Base-by-base conservation (phyloP, 2,329 filamentous ascomycete genomes). In the Venturia effusa region DNA sequence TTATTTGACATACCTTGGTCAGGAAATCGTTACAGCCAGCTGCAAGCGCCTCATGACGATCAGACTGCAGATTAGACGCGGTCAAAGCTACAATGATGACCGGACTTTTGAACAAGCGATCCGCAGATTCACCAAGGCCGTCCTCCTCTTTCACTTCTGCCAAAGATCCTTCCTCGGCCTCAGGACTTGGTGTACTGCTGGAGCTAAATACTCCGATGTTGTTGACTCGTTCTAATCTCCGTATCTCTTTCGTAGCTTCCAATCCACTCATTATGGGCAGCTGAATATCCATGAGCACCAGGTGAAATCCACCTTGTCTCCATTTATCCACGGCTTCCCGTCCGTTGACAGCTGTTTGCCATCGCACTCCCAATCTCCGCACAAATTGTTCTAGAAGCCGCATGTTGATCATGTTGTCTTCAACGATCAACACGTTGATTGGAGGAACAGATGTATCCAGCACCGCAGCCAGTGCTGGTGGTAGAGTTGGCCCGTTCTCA, bases 271-370 rank as follows among this genome's bases (percentile, higher is more conserved):
- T 97, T 70, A 97, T 88, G 4, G 94, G 94, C 64, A 99, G 81
- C 73, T 97, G 94, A 68, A 99, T 97, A 74, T 99, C 94, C 94
- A 99, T 99, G 63, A 99, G 80, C 19, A 99, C 94, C 67, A 99
- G 78, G 77, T 99, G 94, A 72, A 96, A 97, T 0, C 94, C 94
- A 41, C 94, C 94, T 4, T 83, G 83, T 64, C 90, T 87, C 93
- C 94, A 99, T 76, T 96, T 97, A 66, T 84, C 88, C 34, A 97
- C 92, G 1, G 94, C 94, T 68, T 97, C 93, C 67, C 88, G 86
- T 30, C 94, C 94, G 73, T 97, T 96, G 82, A 95, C 91, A 43
- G 94, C 94, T n/a, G 91, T 95, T 75, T 94, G 89, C 92, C 93
- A 97, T 40, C 94, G 85, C 7, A 99, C 94, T 72, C 96, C 97